Conservation (phyloP, 176 grass and related monocot species). For the Oryza australiensis region DNA sequence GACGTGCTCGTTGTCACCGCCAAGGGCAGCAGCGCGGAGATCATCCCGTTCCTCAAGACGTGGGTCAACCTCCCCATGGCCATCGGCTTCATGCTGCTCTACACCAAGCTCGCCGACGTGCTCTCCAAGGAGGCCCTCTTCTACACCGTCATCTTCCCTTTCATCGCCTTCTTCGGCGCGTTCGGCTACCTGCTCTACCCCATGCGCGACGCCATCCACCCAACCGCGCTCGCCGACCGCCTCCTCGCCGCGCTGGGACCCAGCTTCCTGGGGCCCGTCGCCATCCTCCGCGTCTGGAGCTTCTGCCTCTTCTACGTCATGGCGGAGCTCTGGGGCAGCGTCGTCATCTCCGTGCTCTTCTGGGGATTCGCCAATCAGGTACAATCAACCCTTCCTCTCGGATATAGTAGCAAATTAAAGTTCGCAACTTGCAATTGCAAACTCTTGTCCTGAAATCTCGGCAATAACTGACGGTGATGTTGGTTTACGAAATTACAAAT, state of each 20-base stretch:
- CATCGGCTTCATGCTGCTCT: conserved; percentile 93
- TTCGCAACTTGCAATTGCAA: not conserved
- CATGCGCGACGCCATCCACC: conserved; percentile 80
- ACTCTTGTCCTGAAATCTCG: conserved; percentile 4
- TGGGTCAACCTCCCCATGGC: conserved; percentile 99
- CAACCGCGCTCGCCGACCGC: conserved; percentile 71
- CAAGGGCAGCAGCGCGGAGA: conserved; percentile 98
- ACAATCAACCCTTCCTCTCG: conserved; percentile 2
- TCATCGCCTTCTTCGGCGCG: conserved; percentile 89
- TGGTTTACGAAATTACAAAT: not conserved
- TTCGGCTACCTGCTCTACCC: conserved; percentile 87
- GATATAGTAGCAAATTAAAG: not conserved
- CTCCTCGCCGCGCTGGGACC: conserved; percentile 70
- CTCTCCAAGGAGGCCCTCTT: conserved; percentile 93
- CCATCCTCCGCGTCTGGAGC: conserved; percentile 92
- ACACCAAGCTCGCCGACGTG: conserved; percentile 89
- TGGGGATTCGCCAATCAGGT: conserved; percentile 99
- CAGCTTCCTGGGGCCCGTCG: conserved; percentile 79
- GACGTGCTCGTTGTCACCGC: conserved; percentile 95
- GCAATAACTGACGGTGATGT: not conserved
- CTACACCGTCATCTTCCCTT: conserved; percentile 92
- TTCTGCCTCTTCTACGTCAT: conserved; percentile 99
- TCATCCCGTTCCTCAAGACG: conserved; percentile 98
- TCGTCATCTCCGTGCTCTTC: conserved; percentile 95
- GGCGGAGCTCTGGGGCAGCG: conserved; percentile 96